phyloP scores from a whole-genome alignment of 176 grass and related monocot species.

The Olyra latifolia region DNA sequence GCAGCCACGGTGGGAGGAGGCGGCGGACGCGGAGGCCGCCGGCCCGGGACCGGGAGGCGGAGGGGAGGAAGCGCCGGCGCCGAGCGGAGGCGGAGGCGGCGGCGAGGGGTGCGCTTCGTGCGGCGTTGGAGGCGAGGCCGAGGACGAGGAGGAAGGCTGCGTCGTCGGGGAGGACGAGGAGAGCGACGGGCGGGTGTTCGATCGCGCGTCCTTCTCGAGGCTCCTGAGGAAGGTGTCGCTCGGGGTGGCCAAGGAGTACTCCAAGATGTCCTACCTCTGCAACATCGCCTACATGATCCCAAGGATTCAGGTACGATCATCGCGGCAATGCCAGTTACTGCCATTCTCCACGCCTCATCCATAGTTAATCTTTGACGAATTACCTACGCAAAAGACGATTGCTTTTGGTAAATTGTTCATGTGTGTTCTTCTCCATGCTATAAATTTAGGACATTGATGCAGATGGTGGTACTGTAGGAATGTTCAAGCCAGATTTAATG shows the following conservation, averaged over 20 bases:
- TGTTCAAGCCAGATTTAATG: slow-evolving; percentile 13
- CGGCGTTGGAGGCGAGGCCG: slow-evolving; percentile 12
- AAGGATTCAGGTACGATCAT: slow-evolving; percentile 60
- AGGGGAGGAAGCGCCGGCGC: neutral
- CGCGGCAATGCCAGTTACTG: neutral
- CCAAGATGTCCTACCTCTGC: slow-evolving; percentile 81
- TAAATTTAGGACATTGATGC: slow-evolving; percentile 21
- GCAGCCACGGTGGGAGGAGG: slow-evolving; percentile 51
- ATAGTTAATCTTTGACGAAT: neutral
- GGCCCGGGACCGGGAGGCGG: neutral
- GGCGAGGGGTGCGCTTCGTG: slow-evolving; percentile 36
- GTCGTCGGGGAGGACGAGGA: slow-evolving; percentile 25
- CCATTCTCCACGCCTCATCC: neutral
- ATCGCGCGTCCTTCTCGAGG: slow-evolving; percentile 70
- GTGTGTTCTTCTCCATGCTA: neutral
- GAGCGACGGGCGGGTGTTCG: slow-evolving; percentile 44
- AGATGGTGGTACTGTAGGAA: slow-evolving; percentile 14
- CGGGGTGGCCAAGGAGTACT: slow-evolving; percentile 52
- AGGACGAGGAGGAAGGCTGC: slow-evolving; percentile 40
- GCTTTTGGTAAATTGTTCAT: neutral
- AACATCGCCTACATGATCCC: slow-evolving; percentile 76
- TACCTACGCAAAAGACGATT: neutral
- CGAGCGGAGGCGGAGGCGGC: neutral
- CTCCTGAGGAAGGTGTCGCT: slow-evolving; percentile 69
- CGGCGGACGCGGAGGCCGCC: slow-evolving; percentile 39